phyloP scores from a whole-genome alignment of 768 basidiomycete genomes.

The Suillus lakei region DNA sequence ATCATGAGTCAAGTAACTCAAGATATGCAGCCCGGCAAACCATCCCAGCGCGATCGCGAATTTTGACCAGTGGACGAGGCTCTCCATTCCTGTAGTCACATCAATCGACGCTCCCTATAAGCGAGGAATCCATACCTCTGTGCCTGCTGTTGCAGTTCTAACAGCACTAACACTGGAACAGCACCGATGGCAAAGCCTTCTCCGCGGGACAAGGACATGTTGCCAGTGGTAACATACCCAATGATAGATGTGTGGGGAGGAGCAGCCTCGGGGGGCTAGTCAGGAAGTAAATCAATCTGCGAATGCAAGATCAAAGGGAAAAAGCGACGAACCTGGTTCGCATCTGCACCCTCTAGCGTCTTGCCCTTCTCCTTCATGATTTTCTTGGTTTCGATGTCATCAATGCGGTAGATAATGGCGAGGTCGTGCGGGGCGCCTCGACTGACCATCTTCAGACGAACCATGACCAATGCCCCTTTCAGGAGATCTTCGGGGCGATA shows the following conservation, averaged over 20 bases:
- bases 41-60: conserved; percentile 64
- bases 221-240: conserved; percentile 86
- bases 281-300: conserved; percentile 9
- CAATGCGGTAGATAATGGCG: conserved; percentile 70
- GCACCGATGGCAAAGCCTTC: conserved; percentile 79
- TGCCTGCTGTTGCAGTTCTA: conserved; percentile 58
- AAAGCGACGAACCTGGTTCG: conserved; percentile 34
- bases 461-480: conserved; percentile 67
- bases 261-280: conserved; percentile 50
- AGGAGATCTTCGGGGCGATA: conserved; percentile 51
- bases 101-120: neutral
- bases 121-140: conserved; percentile 34
- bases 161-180: conserved; percentile 57
- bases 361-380: conserved; percentile 47
- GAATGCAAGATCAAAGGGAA: conserved; percentile 1
- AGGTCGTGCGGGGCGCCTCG: conserved; percentile 79
- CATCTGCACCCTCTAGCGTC: conserved; percentile 23
- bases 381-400: conserved; percentile 53
- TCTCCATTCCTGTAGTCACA: conserved; percentile 25
- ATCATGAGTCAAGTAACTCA: conserved; percentile 38
- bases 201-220: conserved; percentile 79
- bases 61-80: conserved; percentile 56
- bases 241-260: conserved; percentile 56
- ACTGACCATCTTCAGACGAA: conserved; percentile 62
- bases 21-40: conserved; percentile 57